Base-by-base conservation (phyloP, 495 filamentous ascomycete species). In the Hypoxylon lienhwacheense region DNA sequence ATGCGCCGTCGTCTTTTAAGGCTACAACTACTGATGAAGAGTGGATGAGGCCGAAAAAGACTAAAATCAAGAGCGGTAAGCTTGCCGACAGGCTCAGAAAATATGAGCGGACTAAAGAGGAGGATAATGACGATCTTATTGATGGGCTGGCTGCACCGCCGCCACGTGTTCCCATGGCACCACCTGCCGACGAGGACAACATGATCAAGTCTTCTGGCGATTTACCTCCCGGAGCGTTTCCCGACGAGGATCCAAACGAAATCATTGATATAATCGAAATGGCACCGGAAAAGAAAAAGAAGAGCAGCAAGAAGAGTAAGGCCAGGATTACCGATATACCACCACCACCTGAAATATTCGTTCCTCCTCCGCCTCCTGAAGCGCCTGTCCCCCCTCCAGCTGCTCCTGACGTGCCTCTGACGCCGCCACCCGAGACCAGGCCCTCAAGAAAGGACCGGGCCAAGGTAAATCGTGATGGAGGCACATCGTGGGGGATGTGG, bases 41-140 rank as follows among this genome's bases (percentile, higher is more conserved):
- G 39, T 57, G 58, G 49, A 67, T 68, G 61, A 63, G 67, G 47
- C 70, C 53, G 37, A 73, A 71, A 55, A 62, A 60, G 65, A 63
- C 72, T 21, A 70, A 73, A 32, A 62, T 70, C 20, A 70, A 73
- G 29, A 61, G 66, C 35, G 68, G 72, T 41, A 82, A 77, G 64
- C 73, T 82, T 66, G 72, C 77, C 33, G 75, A 80, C 34, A 71
- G 71, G 46, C 68, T 81, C 26, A 75, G 70, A 62, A 74, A 79
- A 25, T 82, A 80, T 60, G 76, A 81, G 66, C 60, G 71, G 33
- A 52, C 64, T 41, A 63, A 73, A 55, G 48, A 67, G 22, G 54
- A 64, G 35, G 63, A 68, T 37, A 47, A 60, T 20, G 58, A 69
- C 41, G 62, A 64, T 25, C 28, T 63, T 28, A 60, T 67, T 41